phyloP scores from a whole-genome alignment of 441 rosid genomes.

The Jatropha podagrica region DNA sequence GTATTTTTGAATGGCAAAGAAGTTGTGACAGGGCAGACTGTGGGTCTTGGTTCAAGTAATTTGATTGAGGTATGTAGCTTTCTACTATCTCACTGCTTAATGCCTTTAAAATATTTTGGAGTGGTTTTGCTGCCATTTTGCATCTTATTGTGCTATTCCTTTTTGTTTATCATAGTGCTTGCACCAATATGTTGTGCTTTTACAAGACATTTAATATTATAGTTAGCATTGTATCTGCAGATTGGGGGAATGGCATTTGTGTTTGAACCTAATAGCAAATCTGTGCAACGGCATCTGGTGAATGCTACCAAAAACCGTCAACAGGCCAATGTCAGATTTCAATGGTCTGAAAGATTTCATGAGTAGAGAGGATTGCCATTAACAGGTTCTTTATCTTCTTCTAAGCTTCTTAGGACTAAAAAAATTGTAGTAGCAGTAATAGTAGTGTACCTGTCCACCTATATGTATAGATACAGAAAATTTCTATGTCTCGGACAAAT shows the following conservation, averaged over 20 bases:
- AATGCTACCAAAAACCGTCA: constrained; percentile 26
- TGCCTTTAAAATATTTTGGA: not conserved
- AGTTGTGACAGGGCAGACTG: constrained; percentile 42
- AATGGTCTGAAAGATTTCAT: constrained; percentile 40
- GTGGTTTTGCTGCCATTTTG: constrained; percentile 5
- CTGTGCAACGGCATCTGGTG: constrained; percentile 42
- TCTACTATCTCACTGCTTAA: constrained; percentile 1
- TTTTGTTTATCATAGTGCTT: not conserved
- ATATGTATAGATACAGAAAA: not conserved
- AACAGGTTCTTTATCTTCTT: not conserved
- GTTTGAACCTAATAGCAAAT: constrained; percentile 55
- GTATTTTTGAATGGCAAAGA: constrained; percentile 66
- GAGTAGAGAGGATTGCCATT: constrained; percentile 17
- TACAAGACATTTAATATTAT: not conserved
- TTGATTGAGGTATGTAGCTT: constrained; percentile 58
- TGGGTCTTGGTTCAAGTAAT: constrained; percentile 45
- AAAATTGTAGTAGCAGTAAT: not conserved
- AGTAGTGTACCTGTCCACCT: not conserved
- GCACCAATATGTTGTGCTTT: not conserved
- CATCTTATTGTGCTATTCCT: constrained; percentile 1
- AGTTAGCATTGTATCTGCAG: constrained; percentile 38
- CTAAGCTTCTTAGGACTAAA: not conserved
- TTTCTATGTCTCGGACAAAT: not conserved
- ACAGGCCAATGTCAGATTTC: constrained; percentile 35
- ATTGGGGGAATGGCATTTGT: constrained; percentile 57